Base-by-base conservation (phyloP, 2,329 filamentous ascomycete species). In the Pseudocercospora eumusae region DNA sequence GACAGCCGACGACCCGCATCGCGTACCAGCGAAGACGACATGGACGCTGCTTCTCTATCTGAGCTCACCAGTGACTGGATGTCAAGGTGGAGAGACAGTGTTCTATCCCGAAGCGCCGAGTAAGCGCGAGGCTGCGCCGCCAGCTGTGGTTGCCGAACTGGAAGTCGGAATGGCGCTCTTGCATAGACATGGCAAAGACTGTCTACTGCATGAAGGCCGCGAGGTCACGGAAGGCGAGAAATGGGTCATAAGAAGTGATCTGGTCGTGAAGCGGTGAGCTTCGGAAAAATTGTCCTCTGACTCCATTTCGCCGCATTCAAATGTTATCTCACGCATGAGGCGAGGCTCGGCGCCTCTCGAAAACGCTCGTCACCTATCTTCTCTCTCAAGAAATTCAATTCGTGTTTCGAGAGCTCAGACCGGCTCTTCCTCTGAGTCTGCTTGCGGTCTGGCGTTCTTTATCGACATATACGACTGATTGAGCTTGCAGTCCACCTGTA, bases 41-140 rank as follows among this genome's bases (percentile, higher is more conserved):
- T 97, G 93, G 92, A 97, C 93, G 0, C 80, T 96, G 4, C 82
- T 97, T 0, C 84, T 97, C 36, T 98, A 97, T 73, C 83, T 97
- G 59, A 95, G 90, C 0, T 91, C 88, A 0, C 81, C 86, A 2
- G 78, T 83, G 1, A 90, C 90, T 6, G 90, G 89, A 3, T 96
- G 92, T 70, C 75, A 84, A 21, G 93, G 93, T 21, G 93, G 93
- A 31, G 91, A 96, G 76, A 97, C 93, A 0, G 91, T 95, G 31
- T 97, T 97, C 76, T 96, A 96, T 73, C 90, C 91, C 0, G 86
- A 90, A 23, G 69, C 79, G 13, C 77, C 79, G 11, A 75, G 2
- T 73, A 81, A 75, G 13, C 69, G 67, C 1, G 68, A 73, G 58
- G 74, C 75, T 61, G 70, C 78, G 64, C 70, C 72, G 13, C 68